These are phyloP conservation scores for Thelonectria olida DNA, from an alignment of 2,329 filamentous ascomycete genomes.

Conservation along the genomic window DNA sequence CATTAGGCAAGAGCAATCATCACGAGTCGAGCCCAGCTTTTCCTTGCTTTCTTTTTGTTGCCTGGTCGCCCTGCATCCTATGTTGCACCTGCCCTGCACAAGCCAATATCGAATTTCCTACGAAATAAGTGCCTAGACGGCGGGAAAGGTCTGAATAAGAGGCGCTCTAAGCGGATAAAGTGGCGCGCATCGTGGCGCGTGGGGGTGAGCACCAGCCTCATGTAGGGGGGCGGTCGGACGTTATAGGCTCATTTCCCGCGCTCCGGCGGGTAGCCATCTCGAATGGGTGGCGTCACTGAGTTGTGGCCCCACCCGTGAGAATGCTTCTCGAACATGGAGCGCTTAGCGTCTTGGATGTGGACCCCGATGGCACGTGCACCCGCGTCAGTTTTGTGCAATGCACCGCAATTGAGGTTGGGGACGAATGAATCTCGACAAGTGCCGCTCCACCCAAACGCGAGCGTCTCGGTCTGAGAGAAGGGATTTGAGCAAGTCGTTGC, in stretches of 20 bases:
- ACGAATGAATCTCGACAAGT: constrained; percentile 29
- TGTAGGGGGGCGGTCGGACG: constrained; percentile 25
- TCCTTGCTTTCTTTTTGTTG: neutral
- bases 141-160: constrained; percentile 13
- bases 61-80: neutral
- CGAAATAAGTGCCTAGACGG: neutral
- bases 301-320: constrained; percentile 33
- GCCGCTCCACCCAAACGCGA: constrained; percentile 20
- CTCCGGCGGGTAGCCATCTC: neutral
- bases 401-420: constrained; percentile 38
- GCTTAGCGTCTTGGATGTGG: constrained; percentile 20
- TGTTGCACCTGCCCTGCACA: constrained; percentile 21
- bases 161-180: constrained; percentile 15
- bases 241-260: constrained; percentile 38
- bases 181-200: constrained; percentile 21
- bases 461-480: constrained; percentile 21
- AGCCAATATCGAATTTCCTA: constrained; percentile 22
- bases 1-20: constrained; percentile 23
- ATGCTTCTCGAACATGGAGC: constrained; percentile 39
- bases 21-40: constrained; percentile 11
- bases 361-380: constrained; percentile 33
- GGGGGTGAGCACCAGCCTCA: constrained; percentile 28
- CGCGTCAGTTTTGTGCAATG: constrained; percentile 40
- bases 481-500: constrained; percentile 36
- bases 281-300: no score